Conservation (phyloP, 495 filamentous ascomycete species). For the Penicillium nucicola region DNA sequence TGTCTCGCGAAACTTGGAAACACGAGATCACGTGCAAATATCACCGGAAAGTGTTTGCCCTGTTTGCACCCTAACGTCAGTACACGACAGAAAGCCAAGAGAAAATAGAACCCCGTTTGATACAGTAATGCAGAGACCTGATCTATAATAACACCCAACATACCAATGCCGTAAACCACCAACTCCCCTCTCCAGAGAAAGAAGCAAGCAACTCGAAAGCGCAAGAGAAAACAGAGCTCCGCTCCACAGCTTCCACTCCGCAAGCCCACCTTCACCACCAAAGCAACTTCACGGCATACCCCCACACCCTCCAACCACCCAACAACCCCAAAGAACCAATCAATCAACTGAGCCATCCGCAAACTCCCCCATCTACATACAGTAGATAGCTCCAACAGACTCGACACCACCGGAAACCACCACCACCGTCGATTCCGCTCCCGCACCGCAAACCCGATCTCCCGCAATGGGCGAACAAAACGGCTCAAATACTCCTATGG, state of each 20-base stretch:
- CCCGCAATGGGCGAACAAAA: slow-evolving; percentile 23
- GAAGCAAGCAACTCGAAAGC: too few relatives aligned
- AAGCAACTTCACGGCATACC: background rate
- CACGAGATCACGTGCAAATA: slow-evolving; percentile 39
- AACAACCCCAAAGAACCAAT: background rate
- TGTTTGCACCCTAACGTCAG: slow-evolving; percentile 23
- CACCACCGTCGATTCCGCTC: background rate
- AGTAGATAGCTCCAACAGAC: background rate
- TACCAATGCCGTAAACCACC: background rate
- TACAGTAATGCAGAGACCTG: background rate
- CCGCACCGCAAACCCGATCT: slow-evolving; percentile 1
- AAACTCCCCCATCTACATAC: background rate
- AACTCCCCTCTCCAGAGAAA: background rate
- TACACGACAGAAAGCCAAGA: background rate
- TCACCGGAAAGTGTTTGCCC: slow-evolving; percentile 23
- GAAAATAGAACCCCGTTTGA: background rate
- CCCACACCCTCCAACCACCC: background rate
- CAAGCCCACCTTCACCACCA: background rate
- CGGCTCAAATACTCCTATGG: slow-evolving; percentile 33
- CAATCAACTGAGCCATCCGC: background rate
- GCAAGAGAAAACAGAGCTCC: slow-evolving; percentile 17
- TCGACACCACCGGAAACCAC: background rate
- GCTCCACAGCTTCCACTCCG: slow-evolving; percentile 23
- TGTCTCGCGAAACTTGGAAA: slow-evolving; percentile 17
- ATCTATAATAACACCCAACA: background rate